Conservation (phyloP, 345 rosid genomes). For the Salix dunnii region DNA sequence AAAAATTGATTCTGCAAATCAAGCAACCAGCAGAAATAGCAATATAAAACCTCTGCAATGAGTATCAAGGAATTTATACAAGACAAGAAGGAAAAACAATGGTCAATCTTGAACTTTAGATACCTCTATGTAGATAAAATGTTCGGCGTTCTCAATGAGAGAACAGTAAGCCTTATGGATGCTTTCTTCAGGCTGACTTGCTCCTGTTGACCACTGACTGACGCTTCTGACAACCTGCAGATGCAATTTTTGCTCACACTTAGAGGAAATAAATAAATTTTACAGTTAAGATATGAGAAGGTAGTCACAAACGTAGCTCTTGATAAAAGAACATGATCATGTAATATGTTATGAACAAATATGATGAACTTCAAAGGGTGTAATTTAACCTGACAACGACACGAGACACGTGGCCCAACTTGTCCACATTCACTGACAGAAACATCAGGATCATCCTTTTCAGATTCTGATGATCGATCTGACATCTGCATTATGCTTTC, state of each 20-base stretch:
- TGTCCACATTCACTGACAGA: constrained; percentile 31
- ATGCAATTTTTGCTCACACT: neutral
- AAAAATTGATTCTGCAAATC: constrained; percentile 78
- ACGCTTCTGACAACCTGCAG: constrained; percentile 74
- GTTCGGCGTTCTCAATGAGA: constrained; percentile 73
- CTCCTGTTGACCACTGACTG: constrained; percentile 92
- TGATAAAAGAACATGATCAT: neutral
- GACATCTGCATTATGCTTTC: constrained; percentile 28
- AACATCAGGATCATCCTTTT: constrained; percentile 30
- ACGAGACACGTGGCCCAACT: constrained; percentile 55
- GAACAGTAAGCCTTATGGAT: constrained; percentile 79
- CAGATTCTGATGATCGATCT: constrained; percentile 40
- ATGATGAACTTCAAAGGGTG: neutral
- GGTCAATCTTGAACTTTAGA: neutral
- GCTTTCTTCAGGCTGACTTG: constrained; percentile 83
- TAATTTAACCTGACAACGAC: constrained; percentile 66
- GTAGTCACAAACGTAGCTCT: neutral
- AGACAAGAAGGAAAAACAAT: neutral
- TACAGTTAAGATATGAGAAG: too few species aligned
- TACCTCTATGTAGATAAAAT: constrained; percentile 93
- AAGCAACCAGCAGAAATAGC: constrained; percentile 9
- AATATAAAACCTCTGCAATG: neutral
- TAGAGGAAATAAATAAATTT: neutral
- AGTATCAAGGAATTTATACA: neutral
- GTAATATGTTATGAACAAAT: neutral